A percentile compares a stretch with the other conserved stretches of the same genome.
These are phyloP conservation scores for Haplosporangium sp. DNA, from an alignment of 371 early-diverging fungal species.

Conservation along the genomic window DNA sequence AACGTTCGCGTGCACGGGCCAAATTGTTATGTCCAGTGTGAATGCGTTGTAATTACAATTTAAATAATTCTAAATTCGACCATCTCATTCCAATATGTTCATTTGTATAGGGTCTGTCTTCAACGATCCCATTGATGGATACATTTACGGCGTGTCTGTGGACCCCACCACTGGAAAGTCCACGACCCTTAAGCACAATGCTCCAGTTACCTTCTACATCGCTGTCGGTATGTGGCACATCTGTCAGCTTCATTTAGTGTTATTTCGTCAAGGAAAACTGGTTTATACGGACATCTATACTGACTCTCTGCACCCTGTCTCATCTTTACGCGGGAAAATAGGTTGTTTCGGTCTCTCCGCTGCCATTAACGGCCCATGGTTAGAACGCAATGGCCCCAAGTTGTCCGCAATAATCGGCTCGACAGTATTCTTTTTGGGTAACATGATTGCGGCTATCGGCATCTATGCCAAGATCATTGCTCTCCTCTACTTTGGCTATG, in stretches of 20 bases:
- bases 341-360: slow-evolving; percentile 71
- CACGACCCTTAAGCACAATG: slow-evolving; percentile 42
- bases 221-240: slow-evolving; percentile 59
- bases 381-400: slow-evolving; percentile 71
- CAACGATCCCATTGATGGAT: slow-evolving; percentile 70
- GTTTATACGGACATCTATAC: too few species aligned
- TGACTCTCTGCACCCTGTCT: neutral
- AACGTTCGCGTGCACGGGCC: slow-evolving; percentile 15
- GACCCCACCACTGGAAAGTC: slow-evolving; percentile 25
- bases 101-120: slow-evolving; percentile 65
- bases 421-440: slow-evolving; percentile 65
- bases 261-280: too few species aligned
- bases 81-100: neutral
- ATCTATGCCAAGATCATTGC: slow-evolving; percentile 52
- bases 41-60: neutral
- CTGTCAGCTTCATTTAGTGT: neutral
- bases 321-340: neutral
- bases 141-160: slow-evolving; percentile 55
- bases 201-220: slow-evolving; percentile 74
- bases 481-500: slow-evolving; percentile 71
- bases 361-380: slow-evolving; percentile 75
- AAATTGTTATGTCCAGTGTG: neutral
- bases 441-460: slow-evolving; percentile 70
- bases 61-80: neutral
- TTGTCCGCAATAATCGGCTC: slow-evolving; percentile 64